These are phyloP conservation scores for Candida ponderosae DNA, from an alignment of 805 yeast species.

Conservation along the genomic window DNA sequence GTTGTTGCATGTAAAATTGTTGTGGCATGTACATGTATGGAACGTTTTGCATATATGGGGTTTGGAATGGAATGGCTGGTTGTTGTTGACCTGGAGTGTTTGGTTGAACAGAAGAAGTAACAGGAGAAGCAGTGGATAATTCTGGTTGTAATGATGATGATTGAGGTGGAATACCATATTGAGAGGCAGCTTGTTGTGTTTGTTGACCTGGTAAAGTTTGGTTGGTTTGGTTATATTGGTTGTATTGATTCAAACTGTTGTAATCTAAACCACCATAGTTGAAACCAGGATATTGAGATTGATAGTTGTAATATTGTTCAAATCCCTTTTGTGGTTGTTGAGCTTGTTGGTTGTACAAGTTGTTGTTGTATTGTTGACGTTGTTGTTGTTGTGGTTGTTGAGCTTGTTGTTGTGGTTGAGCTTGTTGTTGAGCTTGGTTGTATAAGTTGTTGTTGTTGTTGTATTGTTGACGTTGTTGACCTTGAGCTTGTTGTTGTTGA, in stretches of 20 bases:
- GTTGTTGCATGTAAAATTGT: conserved; percentile 11
- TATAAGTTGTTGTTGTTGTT: conserved; percentile 3
- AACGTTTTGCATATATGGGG: conserved; percentile 11
- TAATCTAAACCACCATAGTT: conserved; percentile 1
- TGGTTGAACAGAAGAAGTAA: conserved; percentile 20
- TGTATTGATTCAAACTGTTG: no score
- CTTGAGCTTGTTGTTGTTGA: conserved; percentile 10
- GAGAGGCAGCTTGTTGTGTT: conserved; percentile 12
- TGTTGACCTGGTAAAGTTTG: conserved; percentile 1
- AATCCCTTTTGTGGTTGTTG: conserved; percentile 18
- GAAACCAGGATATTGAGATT: conserved; percentile 1
- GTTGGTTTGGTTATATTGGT: neutral
- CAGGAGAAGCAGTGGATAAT: conserved; percentile 18
- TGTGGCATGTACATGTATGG: conserved; percentile 22
- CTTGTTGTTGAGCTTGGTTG: conserved; percentile 14
- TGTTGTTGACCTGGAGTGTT: conserved; percentile 14
- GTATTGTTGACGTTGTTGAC: conserved; percentile 5
- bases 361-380: conserved; percentile 1
- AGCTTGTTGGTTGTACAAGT: conserved; percentile 5
- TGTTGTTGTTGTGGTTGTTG: conserved; percentile 10
- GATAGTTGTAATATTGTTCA: conserved; percentile 11
- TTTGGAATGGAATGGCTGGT: conserved; percentile 17
- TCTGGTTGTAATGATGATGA: conserved; percentile 1
- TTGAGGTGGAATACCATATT: conserved; percentile 20
- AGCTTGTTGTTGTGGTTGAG: conserved; percentile 12